Base-by-base conservation (phyloP, 106 monocot genomes). In the Gastrodia elata region DNA sequence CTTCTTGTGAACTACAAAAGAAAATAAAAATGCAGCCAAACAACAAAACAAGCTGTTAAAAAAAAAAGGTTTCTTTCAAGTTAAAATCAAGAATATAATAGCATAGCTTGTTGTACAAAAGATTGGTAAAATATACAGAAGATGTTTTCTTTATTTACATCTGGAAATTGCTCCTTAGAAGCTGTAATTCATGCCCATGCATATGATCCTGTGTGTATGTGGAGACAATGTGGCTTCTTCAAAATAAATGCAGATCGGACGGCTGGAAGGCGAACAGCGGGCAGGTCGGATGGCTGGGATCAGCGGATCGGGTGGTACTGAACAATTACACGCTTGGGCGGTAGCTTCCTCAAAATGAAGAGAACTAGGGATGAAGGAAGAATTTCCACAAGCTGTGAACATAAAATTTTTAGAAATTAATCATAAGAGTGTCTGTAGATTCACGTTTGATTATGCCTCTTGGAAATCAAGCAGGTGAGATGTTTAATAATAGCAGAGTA, bases 341-440 rank as follows among this genome's bases (percentile, higher is more conserved):
- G 77, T 22, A 77, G 57, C 77, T 77, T 77, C 56, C 77, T 77
- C 30, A 77, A 57, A 27, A 77, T 77, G 70, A 36, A 77, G 11
- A 77, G 57, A 30, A 77, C 77, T 39, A 77, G 57, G 57, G 70
- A 77, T 52, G 77, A 77, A 37, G 77, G 77, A 7, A 77, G 77
- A 77, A 77, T 77, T 36, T 77, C 77, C 68, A 77, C 77, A 35
- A 77, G 38, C 77, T 77, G 39, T 34, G 26, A 69, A 41, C 3
- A 5, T 25, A 13, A 26, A 69, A 40, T 40, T n/a, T n/a, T n/a
- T n/a, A 69, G 4, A 14, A 40, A 7, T 24, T 40, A 40, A 11
- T 41, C 33, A 69, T 67, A 37, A 36, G 18, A 38, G 15, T 37
- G 27, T 20, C 18, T 22, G 20, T n/a, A 22, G 52, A 52, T 52